A percentile compares a stretch with the other conserved stretches of the same genome.
Conservation (phyloP, 306 rosid species). For the Alnus rubra region DNA sequence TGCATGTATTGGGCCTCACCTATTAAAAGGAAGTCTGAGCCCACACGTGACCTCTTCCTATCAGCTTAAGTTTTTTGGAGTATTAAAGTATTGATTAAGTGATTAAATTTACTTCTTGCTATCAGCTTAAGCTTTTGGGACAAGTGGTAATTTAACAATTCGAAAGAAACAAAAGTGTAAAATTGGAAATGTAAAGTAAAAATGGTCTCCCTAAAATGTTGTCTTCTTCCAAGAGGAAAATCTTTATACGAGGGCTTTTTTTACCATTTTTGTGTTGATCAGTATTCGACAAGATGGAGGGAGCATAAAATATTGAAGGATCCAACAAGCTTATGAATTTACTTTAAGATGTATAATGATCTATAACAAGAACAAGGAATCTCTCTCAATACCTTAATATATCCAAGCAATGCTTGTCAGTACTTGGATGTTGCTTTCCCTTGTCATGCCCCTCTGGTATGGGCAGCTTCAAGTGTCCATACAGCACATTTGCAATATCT, state of each 20-base stretch:
- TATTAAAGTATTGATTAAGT: too few species aligned
- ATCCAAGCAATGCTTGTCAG: slow-evolving; percentile 89
- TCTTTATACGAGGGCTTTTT: background rate
- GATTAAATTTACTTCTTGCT: too few species aligned
- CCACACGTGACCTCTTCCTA: too few species aligned
- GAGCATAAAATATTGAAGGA: slow-evolving; percentile 16
- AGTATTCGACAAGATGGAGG: background rate
- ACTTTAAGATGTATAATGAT: slow-evolving; percentile 15
- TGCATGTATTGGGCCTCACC: too few species aligned
- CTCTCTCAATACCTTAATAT: slow-evolving; percentile 59
- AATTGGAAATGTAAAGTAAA: background rate
- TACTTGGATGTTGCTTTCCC: slow-evolving; percentile 91
- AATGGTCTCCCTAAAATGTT: background rate
- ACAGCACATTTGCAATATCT: slow-evolving; percentile 82
- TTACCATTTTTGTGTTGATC: background rate
- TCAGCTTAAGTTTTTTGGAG: too few species aligned
- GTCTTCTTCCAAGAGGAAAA: background rate
- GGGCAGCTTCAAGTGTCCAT: slow-evolving; percentile 76
- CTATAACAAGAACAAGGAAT: slow-evolving; percentile 26
- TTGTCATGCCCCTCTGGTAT: slow-evolving; percentile 71
- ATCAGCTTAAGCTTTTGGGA: too few species aligned
- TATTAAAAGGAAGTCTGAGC: too few species aligned
- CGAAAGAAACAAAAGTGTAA: background rate
- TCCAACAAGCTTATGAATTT: background rate
- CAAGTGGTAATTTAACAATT: background rate